Evolutionary conservation across 2,329 filamentous ascomycete genomes (phyloP).

Genomic region (Cercospora sp.): DNA sequence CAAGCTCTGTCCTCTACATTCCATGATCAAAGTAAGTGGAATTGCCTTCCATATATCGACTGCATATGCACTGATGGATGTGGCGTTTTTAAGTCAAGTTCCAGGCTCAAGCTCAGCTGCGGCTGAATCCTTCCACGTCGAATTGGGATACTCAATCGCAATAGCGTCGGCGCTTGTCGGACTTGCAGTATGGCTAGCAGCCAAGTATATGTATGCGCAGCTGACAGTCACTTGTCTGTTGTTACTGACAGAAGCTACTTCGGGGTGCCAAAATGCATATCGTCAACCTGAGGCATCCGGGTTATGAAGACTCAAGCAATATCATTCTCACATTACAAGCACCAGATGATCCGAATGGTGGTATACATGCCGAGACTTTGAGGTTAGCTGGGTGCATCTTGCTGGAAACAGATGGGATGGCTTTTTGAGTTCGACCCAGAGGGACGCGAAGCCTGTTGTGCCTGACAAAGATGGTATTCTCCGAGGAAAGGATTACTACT

Average conservation of each 20-base stretch:
- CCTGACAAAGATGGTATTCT: neutral
- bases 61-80: neutral
- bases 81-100: neutral
- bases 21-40: neutral
- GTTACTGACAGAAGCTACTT: neutral
- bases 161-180: neutral
- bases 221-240: neutral
- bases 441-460: neutral
- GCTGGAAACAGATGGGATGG: conserved; percentile 15
- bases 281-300: conserved; percentile 10
- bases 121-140: neutral
- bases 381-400: conserved; percentile 6
- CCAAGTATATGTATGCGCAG: neutral
- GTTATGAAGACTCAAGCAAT: conserved; percentile 9
- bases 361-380: conserved; percentile 15
- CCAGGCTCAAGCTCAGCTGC: neutral
- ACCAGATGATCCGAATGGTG: conserved; percentile 15
- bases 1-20: neutral
- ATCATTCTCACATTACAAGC: conserved; percentile 14
- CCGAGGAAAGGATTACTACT: neutral
- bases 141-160: neutral
- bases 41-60: neutral
- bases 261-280: neutral
- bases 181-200: neutral
- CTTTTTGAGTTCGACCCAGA: conserved; percentile 6